Evolutionary conservation across 2,329 filamentous ascomycete species (phyloP).

Genomic region (Chaetothyriales sp.): DNA sequence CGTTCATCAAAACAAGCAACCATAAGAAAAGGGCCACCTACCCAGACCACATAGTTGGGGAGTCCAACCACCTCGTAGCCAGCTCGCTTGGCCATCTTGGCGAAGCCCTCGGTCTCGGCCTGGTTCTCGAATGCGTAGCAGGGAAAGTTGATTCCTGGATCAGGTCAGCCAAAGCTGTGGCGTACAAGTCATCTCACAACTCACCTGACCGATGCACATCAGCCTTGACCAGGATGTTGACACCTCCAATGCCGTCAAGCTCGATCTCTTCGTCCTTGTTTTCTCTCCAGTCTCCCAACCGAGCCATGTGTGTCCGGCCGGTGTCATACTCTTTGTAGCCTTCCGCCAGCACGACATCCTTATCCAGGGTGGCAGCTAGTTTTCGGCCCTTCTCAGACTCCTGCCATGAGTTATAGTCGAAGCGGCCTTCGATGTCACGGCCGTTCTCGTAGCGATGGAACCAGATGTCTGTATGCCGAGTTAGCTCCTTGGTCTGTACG

Average conservation of each 20-base stretch:
- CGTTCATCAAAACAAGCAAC: not conserved
- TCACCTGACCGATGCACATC: conserved; percentile 88
- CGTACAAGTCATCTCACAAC: conserved; percentile 16
- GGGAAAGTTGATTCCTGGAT: conserved; percentile 84
- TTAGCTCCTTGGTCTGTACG: not conserved
- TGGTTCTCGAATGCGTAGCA: conserved; percentile 96
- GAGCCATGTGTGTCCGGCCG: conserved; percentile 74
- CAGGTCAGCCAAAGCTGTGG: not conserved
- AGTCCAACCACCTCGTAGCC: conserved; percentile 85
- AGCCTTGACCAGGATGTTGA: conserved; percentile 94
- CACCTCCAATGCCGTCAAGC: conserved; percentile 89
- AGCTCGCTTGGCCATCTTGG: conserved; percentile 94
- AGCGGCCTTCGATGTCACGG: conserved; percentile 83
- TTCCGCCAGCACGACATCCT: conserved; percentile 75
- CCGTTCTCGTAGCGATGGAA: conserved; percentile 77
- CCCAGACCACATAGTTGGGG: conserved; percentile 94
- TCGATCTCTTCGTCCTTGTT: conserved; percentile 86
- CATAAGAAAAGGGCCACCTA: conserved; percentile 4
- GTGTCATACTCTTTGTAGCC: conserved; percentile 92
- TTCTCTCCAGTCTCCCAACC: conserved; percentile 79
- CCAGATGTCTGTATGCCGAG: conserved; percentile 59
- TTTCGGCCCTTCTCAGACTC: conserved; percentile 75
- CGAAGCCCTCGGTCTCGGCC: conserved; percentile 95
- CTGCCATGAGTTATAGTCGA: conserved; percentile 98
- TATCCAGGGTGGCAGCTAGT: conserved; percentile 56